Evolutionary conservation across 129 eudicot species (phyloP), one percentile per base, ranked within the genome.

Genomic region (Flaveria robusta): DNA sequence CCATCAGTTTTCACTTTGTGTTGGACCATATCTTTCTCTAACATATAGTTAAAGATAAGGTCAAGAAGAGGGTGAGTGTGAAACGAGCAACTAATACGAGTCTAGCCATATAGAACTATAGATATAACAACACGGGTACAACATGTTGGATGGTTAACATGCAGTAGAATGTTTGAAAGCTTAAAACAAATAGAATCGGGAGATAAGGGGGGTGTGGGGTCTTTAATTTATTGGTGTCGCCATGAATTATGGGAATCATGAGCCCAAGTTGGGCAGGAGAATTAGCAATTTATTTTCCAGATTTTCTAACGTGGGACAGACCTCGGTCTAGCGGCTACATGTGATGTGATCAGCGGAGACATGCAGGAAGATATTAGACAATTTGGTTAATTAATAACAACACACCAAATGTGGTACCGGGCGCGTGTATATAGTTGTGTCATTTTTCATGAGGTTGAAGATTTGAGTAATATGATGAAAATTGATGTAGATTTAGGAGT

Each of bases 231-330:
- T 2, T 70, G 77, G 82, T 70, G 82, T 75, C 42, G 71, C 59
- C 81, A 68, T 39, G 62, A 55, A 45, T 46, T 68, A 69, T 58
- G 70, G 76, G 75, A 78, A 78, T 70, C 74, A 34, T 34, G 39
- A 43, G 7, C 52, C 72, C 64, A 78, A 43, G 23, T 70, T 69
- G 68, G 56, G 4, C 51, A 23, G 23, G 29, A 66, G 24, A 62
- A 76, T 67, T 43, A 45, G 68, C 74, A 34, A 43, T 43, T 55
- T 68, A 23, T 54, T 66, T 62, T 27, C 18, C 55, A 56, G 11
- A 74, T 26, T 13, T 55, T 43, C 19, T 24, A 59, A 15, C n/a
- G 13, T 47, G 65, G 72, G 79, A 43, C 39, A 34, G 39, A 34
- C 39, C 39, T 5, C 8, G 39, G 39, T 34, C 39, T 34, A 34